Evolutionary conservation across 192 early-diverging fungal species (phyloP), one percentile per base, ranked within the genome.

Genomic region (Jimgerdemannia lactiflua): DNA sequence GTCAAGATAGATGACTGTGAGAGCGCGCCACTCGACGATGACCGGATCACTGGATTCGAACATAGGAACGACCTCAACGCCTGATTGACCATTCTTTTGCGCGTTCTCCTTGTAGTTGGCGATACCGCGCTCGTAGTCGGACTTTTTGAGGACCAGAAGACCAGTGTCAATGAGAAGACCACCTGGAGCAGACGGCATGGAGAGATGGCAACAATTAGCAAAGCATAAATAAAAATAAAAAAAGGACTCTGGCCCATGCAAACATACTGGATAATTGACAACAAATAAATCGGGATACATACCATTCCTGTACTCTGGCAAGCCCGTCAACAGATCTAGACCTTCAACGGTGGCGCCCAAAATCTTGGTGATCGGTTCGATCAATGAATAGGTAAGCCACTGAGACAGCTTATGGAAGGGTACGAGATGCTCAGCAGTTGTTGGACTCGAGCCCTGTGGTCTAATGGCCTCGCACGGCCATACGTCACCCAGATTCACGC

Each of bases 351-450:
- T 80, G 41, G 86, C 70, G 39, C 71, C 74, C 9, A 83, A n/a
- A n/a, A 78, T 40, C 29, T 86, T 84, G 65, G 86, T 85, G 17
- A 97, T 77, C 4, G 93, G 89, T 65, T 97, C 97, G 81, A 96
- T 87, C 54, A 97, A 85, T 3, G 95, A 96, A 83, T 96, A 97
- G 2, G 95, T 94, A 59, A 98, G 90, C 97, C 97, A 98, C 79
- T 98, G 97, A 4, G 95, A 95, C 65, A 98, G 87, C 74, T 98
- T 98, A 82, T 98, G 95, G 82, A 97, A 96, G 17, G 92, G 84
- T 19, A 95, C 92, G 49, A 94, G 81, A 39, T 82, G 75, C 18
- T 75, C 39, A 20, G 70, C 41, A 4, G 71, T 71, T 39, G 44
- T 20, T 10, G 49, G 49, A 6, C 6, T 59, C 49, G 49, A 59